Percentiles rank a stretch among this genome's conserved stretches.
Evolutionary conservation across 1,139 yeast species (phyloP).

Genomic region (Debaryomyces sp.): DNA sequence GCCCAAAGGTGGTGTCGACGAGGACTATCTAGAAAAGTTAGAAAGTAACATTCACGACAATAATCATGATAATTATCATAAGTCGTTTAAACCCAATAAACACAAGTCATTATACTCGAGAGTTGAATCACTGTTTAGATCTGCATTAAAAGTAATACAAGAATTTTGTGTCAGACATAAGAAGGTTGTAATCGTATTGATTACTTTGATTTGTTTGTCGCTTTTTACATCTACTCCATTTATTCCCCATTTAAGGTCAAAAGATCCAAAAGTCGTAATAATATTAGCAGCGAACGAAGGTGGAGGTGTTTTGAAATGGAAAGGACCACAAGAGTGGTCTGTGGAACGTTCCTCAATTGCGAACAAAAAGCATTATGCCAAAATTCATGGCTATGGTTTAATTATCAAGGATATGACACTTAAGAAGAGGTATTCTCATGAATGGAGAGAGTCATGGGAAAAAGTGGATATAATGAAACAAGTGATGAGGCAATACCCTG

Average conservation of each 20-base stretch:
- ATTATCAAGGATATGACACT: conserved; percentile 89
- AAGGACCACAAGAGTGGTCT: conserved; percentile 98
- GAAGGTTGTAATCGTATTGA: conserved; percentile 29
- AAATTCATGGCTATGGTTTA: conserved; percentile 84
- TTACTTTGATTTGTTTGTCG: conserved; percentile 38
- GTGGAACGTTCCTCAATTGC: conserved; percentile 89
- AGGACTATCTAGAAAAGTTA: conserved; percentile 16
- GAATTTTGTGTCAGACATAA: conserved; percentile 24
- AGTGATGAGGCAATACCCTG: conserved; percentile 94
- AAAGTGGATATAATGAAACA: conserved; percentile 90
- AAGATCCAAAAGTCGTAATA: conserved; percentile 73
- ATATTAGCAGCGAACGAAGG: conserved; percentile 96
- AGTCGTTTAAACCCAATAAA: conserved; percentile 35
- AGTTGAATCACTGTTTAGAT: conserved; percentile 7
- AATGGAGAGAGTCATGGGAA: conserved; percentile 99
- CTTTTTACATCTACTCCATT: conserved; percentile 48
- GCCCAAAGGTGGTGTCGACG: conserved; percentile 17
- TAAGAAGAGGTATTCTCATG: conserved; percentile 90
- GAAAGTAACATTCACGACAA: conserved; percentile 12
- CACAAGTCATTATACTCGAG: conserved; percentile 12
- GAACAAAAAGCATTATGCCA: conserved; percentile 86
- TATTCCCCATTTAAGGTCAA: conserved; percentile 40
- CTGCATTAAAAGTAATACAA: conserved; percentile 11
- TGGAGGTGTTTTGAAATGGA: conserved; percentile 97
- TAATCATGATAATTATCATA: conserved; percentile 25